These are phyloP conservation scores for Magnolia sinica DNA, from an alignment of 164 flowering plant species.

Conservation along the genomic window DNA sequence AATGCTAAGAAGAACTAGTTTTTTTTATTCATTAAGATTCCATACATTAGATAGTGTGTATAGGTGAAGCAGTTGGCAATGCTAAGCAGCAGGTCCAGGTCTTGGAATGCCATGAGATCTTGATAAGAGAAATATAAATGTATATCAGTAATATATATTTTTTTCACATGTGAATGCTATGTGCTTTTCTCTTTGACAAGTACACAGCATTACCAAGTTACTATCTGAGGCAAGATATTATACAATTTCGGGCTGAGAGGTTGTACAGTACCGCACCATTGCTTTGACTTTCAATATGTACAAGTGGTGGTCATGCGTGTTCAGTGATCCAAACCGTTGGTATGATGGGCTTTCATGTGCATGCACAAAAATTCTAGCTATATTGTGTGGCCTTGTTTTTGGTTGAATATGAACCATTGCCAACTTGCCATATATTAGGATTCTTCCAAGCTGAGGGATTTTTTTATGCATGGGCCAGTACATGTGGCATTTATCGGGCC, in stretches of 20 bases:
- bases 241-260: neutral
- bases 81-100: constrained; percentile 5
- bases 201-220: neutral
- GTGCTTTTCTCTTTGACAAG: neutral
- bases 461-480: too few species aligned
- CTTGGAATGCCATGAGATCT: constrained; percentile 6
- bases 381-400: too few species aligned
- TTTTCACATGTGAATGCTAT: neutral
- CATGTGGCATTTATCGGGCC: too few species aligned
- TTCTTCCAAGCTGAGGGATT: too few species aligned
- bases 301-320: neutral
- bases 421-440: too few species aligned
- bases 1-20: constrained; percentile 51
- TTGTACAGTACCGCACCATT: neutral
- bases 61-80: constrained; percentile 21
- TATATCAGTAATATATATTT: constrained; percentile 21
- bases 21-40: neutral
- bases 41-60: constrained; percentile 17
- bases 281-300: neutral
- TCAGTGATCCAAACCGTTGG: neutral
- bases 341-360: neutral
- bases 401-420: too few species aligned
- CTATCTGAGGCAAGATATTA: neutral
- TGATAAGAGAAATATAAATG: constrained; percentile 24
- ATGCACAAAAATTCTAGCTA: neutral